Evolutionary conservation across 768 basidiomycete genomes (phyloP), one percentile per base, ranked within the genome.

Genomic region (Leccinum fibrillosum): DNA sequence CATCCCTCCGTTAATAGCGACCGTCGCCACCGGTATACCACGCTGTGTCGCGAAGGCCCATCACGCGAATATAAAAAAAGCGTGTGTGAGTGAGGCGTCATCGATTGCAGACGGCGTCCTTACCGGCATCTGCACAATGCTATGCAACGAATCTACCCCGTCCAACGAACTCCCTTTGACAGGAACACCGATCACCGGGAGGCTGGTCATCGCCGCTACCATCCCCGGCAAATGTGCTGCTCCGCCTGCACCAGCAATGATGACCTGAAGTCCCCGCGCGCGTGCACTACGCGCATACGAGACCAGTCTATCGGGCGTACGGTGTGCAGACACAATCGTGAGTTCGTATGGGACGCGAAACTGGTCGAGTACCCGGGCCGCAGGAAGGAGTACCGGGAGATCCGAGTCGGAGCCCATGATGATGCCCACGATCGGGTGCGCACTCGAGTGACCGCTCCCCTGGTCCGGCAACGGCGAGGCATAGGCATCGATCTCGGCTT

Each of bases 381-480:
- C 92, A 5, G 94, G 89, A 15, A 91, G 80, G 89, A 99, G 94
- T 19, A 88, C 85, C 0, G 93, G 91, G n/a, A 99, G 77, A 71
- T 99, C 97, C 13, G 96, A 98, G 74, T 98, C 96, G 10, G 94
- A 96, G 17, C 97, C 97, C 97, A 98, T 99, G 71, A 99, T 94
- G 58, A 99, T 82, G 1, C 91, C 89, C 0, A 98, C 91, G 11
- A 98, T 80, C 6, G 96, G 94, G 52, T 84, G 77, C 0, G 74
- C 69, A 67, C 87, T 82, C 7, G 92, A 82, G 68, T 82, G 78
- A 2, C 83, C 83, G 17, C 78, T 76, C 2, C 78, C 76, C 1
- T 79, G 75, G 2, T 65, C 55, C 1, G 80, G 77, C 1, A 77
- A 65, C 0, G 69, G 64, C 0, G 89, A 82, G 0, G 84, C 79